Base-by-base conservation (phyloP, 2,329 filamentous ascomycete species). In the Penicillium freii region DNA sequence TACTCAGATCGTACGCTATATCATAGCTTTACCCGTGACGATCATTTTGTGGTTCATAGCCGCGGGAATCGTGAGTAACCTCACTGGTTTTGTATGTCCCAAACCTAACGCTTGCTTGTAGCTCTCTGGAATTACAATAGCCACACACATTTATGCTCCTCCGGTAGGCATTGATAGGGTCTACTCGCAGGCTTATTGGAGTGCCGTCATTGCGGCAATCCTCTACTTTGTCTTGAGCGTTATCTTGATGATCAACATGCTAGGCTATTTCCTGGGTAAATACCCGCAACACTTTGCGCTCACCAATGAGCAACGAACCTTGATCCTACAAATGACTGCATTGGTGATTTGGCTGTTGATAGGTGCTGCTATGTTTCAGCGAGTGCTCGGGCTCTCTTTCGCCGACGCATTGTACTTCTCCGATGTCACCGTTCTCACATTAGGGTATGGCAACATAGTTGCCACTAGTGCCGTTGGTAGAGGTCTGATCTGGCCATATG, bases 301-400 rank as follows among this genome's bases (percentile, higher is more conserved):
- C 25, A 92, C 89, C 0, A 84, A 87, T 52, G 88, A 88, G 59
- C 92, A 97, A 73, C 84, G 92, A 10, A 96, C 91, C 0, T 78
- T 97, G 23, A 96, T 97, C 80, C 76, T 96, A 29, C 92, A 97
- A 74, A 96, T 91, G 1, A 95, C 95, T 74, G 78, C 89, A 54
- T 90, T 95, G 69, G 87, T 96, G 51, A 76, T 90, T 47, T 96
- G 94, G 79, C 78, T 97, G 0, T 85, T 90, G 0, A 75, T 91
- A 2, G 92, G 92, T 0, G 91, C 88, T 0, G 83, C 87, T 0
- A 77, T 96, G 0, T 96, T 94, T 69, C 84, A 85, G 6, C 78
- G 78, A 1, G 81, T 94, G 3, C 88, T 96, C 60, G 81, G 76
- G 4, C 94, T 92, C 87, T 77, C 80, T 21, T 96, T 88, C 68